Evolutionary conservation across 2,329 filamentous ascomycete species (phyloP).

Genomic region (Aspergillus sp.): DNA sequence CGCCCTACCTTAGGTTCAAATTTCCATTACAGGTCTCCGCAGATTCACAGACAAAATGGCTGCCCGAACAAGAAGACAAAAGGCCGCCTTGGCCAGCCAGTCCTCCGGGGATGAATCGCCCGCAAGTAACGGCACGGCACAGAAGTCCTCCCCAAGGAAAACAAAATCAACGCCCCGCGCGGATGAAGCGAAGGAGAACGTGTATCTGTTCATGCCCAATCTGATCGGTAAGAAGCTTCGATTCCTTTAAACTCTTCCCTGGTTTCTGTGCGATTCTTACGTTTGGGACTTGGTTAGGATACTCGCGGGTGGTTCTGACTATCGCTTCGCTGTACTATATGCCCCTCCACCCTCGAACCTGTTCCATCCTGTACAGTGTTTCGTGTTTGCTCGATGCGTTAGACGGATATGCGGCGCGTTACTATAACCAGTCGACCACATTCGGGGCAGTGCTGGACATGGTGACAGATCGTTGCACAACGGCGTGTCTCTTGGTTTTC

Average conservation of each 20-base stretch:
- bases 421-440: slow-evolving; percentile 85
- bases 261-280: neutral
- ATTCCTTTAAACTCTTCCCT: neutral
- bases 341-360: slow-evolving; percentile 96
- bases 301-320: slow-evolving; percentile 75
- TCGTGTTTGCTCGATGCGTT: slow-evolving; percentile 94
- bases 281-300: slow-evolving; percentile 56
- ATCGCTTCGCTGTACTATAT: slow-evolving; percentile 97
- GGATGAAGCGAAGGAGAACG: slow-evolving; percentile 61
- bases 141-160: slow-evolving; percentile 33
- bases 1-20: neutral
- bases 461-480: slow-evolving; percentile 98
- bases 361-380: slow-evolving; percentile 79
- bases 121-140: slow-evolving; percentile 28
- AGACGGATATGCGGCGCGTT: slow-evolving; percentile 87
- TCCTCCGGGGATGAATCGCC: slow-evolving; percentile 31
- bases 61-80: slow-evolving; percentile 40
- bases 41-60: slow-evolving; percentile 27
- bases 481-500: slow-evolving; percentile 91
- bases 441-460: slow-evolving; percentile 98
- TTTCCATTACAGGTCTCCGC: neutral
- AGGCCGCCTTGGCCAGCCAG: slow-evolving; percentile 31
- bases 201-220: slow-evolving; percentile 80
- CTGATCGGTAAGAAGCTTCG: slow-evolving; percentile 64
- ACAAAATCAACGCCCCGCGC: slow-evolving; percentile 22